These are phyloP conservation scores for Salix arbutifolia DNA, from an alignment of 345 rosid genomes.

Conservation along the genomic window DNA sequence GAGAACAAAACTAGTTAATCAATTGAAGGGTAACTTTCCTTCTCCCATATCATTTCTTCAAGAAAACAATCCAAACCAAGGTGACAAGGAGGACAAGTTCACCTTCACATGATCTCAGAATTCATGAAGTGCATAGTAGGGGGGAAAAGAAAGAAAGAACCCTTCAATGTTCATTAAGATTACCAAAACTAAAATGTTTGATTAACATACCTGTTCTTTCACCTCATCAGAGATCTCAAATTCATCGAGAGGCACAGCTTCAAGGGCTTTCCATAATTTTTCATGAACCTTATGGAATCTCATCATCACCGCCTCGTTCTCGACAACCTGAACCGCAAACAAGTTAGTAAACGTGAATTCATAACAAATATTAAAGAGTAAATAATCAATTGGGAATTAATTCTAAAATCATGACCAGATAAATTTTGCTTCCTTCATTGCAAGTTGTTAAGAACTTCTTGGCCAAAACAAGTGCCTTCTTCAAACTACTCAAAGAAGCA, in stretches of 20 bases:
- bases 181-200: neutral
- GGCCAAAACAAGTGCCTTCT: constrained; percentile 42
- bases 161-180: too few species aligned
- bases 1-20: too few species aligned
- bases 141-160: neutral
- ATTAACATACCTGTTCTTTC: constrained; percentile 45
- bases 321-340: constrained; percentile 50
- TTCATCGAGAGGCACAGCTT: constrained; percentile 43
- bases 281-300: constrained; percentile 48
- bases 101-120: too few species aligned
- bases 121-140: neutral
- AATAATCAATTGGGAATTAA: neutral
- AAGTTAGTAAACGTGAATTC: neutral
- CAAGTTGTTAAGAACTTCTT: constrained; percentile 50
- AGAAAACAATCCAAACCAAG: too few species aligned
- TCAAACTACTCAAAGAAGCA: constrained; percentile 31
- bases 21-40: too few species aligned
- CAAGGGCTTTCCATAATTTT: constrained; percentile 42
- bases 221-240: constrained; percentile 53
- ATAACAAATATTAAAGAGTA: neutral
- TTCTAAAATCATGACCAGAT: constrained; percentile 38
- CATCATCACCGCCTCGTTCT: constrained; percentile 42
- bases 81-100: too few species aligned
- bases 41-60: too few species aligned
- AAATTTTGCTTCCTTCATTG: constrained; percentile 77